These are phyloP conservation scores for Oryza glaberrima DNA, from an alignment of 176 grass and related monocot genomes.

Conservation along the genomic window DNA sequence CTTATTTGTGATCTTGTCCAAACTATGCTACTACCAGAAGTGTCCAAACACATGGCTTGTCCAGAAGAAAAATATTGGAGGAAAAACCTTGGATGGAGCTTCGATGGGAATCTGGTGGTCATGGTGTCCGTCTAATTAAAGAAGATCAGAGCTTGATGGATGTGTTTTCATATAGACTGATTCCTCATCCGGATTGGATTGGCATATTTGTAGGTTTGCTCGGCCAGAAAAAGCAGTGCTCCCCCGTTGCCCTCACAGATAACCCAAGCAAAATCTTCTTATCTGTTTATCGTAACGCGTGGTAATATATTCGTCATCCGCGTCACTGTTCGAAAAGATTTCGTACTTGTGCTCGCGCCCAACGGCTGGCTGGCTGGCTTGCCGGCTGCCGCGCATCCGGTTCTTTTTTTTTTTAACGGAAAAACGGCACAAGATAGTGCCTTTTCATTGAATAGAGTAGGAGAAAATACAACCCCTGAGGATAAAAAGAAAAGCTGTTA, in stretches of 20 bases:
- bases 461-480: no score
- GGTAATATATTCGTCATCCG: constrained; percentile 40
- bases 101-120: constrained; percentile 7
- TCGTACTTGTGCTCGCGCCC: constrained; percentile 13
- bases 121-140: not conserved
- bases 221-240: not conserved
- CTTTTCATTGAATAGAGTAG: no score
- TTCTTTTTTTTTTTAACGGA: not conserved
- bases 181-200: constrained; percentile 3
- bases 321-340: not conserved
- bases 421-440: no score
- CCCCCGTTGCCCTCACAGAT: not conserved
- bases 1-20: not conserved
- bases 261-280: not conserved
- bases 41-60: not conserved
- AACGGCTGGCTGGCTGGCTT: not conserved
- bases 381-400: constrained; percentile 14
- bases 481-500: no score
- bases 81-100: constrained; percentile 38
- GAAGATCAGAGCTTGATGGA: not conserved
- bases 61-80: not conserved
- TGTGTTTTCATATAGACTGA: not conserved
- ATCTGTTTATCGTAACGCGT: not conserved
- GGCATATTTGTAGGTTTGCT: not conserved
- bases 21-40: not conserved